Conservation (phyloP, 139 green algal genomes). For the Penium margaritaceum region DNA sequence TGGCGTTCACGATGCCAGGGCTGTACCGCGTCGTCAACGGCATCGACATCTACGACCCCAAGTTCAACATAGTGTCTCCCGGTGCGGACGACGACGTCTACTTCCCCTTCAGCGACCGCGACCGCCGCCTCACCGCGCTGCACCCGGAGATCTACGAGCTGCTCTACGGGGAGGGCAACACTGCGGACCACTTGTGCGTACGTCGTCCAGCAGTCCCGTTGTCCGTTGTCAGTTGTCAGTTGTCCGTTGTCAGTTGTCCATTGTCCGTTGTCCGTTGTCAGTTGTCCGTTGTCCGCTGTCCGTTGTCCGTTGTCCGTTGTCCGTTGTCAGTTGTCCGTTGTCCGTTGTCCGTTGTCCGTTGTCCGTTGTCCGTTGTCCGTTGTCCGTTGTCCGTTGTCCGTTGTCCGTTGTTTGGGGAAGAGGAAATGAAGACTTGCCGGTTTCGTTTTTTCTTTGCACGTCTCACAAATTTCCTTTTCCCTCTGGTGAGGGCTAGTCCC, state of each 20-base stretch:
- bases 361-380: no score
- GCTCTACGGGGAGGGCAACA: constrained; percentile 53
- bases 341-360: no score
- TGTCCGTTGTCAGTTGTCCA: no score
- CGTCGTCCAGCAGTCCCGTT: not conserved
- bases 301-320: not conserved
- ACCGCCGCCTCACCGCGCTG: constrained; percentile 60
- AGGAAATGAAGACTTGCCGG: no score
- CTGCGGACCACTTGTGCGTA: constrained; percentile 16
- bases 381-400: no score
- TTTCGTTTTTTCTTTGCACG: no score
- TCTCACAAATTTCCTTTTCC: no score
- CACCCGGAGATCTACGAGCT: constrained; percentile 64
- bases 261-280: not conserved
- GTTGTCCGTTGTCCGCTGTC: not conserved
- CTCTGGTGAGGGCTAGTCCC: no score
- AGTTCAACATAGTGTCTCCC: constrained; percentile 81
- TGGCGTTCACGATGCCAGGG: constrained; percentile 68
- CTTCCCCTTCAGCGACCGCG: constrained; percentile 63
- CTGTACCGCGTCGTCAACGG: constrained; percentile 64
- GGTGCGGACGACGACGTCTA: constrained; percentile 70
- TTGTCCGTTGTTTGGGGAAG: no score
- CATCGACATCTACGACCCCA: constrained; percentile 64
- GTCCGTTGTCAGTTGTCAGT: not conserved
- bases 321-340: no score